phyloP scores from a whole-genome alignment of 1,284 basidiomycete species.

The Cryptococcus sp. region DNA sequence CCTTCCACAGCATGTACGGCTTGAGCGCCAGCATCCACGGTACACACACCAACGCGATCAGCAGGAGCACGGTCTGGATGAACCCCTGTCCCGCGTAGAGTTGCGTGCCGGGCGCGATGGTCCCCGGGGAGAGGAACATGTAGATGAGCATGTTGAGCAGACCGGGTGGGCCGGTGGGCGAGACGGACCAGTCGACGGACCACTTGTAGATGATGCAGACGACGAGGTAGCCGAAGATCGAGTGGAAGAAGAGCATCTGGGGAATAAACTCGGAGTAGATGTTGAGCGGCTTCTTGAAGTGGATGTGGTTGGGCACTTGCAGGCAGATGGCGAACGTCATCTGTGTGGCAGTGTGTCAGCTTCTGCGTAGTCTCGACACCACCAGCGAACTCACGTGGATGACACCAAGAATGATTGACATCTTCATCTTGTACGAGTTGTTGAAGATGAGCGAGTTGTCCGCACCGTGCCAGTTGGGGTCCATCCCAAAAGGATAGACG shows the following conservation, averaged over 20 bases:
- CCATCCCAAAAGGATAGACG: conserved; percentile 88
- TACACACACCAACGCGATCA: conserved; percentile 81
- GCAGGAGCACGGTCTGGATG: conserved; percentile 75
- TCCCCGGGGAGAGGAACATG: conserved; percentile 88
- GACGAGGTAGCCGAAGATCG: conserved; percentile 95
- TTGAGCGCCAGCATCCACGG: conserved; percentile 93
- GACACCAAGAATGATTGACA: conserved; percentile 95
- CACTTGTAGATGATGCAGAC: conserved; percentile 97
- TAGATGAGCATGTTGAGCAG: conserved; percentile 92
- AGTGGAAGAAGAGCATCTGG: conserved; percentile 94
- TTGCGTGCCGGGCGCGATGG: conserved; percentile 64
- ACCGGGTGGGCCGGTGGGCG: conserved; percentile 72
- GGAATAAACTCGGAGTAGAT: conserved; percentile 95
- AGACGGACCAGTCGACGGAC: conserved; percentile 83
- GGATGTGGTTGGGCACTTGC: conserved; percentile 91
- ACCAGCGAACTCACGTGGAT: conserved; percentile 70
- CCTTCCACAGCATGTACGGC: conserved; percentile 91
- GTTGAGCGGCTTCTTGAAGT: conserved; percentile 79
- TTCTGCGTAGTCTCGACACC: neutral
- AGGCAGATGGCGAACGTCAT: conserved; percentile 98
- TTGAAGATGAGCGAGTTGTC: conserved; percentile 91
- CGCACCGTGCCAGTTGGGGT: conserved; percentile 92
- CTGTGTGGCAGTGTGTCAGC: conserved; percentile 51
- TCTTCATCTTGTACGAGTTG: conserved; percentile 99
- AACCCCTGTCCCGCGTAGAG: conserved; percentile 85